Evolutionary conservation across 345 rosid species (phyloP), one percentile per base, ranked within the genome.

Genomic region (Litchi chinensis): DNA sequence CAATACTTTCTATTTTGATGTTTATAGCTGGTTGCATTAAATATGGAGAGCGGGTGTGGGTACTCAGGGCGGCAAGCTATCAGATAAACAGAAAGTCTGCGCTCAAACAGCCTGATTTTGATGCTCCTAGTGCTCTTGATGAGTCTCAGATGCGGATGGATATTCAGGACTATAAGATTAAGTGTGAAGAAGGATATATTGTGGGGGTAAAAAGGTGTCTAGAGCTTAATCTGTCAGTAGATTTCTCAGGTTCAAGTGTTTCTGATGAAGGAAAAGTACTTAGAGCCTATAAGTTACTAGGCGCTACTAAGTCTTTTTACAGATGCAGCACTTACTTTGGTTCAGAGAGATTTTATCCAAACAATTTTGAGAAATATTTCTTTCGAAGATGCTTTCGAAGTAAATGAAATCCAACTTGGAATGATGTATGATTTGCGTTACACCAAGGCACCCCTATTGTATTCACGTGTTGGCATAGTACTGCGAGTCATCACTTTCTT

Each of bases 351-450:
- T n/a, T n/a, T n/a, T n/a, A n/a, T n/a, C n/a, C n/a, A n/a, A n/a
- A n/a, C n/a, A n/a, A n/a, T n/a, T n/a, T n/a, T n/a, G n/a, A 84
- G 82, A 44, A 37, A 39, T 0, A 50, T 50, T 12, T 6, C 54
- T 0, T 1, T 81, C 13, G 10, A 46, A 6, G 83, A 81, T 52
- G 87, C 86, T 5, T 81, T 88, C 48, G 70, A 64, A 50, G 50
- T 85, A 37, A 79, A 83, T 50, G 89, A 88, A 76, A 81, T 82
- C 57, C 89, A 85, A 65, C 89, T 86, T 68, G 85, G 82, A 46
- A 77, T 84, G 78, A 74, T 86, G 79, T 86, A 85, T 5, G 89
- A 84, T 43, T 70, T 70, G 26, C 81, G 84, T 6, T 89, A 46
- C 75, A 85, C 92, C 1, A 87, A 87, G 76, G 81, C 81, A 0